These are phyloP conservation scores for Talaromyces nanjingensis DNA, from an alignment of 495 filamentous ascomycete species.

Conservation along the genomic window DNA sequence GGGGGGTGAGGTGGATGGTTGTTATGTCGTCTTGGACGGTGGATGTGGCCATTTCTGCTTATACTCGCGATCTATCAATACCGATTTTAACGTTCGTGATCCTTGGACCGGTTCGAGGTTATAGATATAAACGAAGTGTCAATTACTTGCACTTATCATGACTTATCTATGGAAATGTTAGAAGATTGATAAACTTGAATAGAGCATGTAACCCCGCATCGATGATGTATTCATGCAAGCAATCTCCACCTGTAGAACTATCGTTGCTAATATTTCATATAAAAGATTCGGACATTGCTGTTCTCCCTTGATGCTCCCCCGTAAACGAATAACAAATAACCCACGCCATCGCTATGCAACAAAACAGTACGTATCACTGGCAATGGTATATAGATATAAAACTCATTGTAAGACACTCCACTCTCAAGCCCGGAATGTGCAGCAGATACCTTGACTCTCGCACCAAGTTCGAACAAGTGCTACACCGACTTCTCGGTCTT, in stretches of 20 bases:
- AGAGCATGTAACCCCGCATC: background rate
- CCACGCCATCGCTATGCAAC: background rate
- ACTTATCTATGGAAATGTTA: background rate
- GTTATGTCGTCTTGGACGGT: constrained; percentile 10
- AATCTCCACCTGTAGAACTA: background rate
- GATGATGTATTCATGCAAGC: background rate
- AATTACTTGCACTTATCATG: background rate
- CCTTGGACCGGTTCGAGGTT: background rate
- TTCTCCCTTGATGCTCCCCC: background rate
- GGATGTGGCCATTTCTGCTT: constrained; percentile 4
- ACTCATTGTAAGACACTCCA: background rate
- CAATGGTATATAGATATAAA: background rate
- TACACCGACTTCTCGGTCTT: constrained; percentile 56
- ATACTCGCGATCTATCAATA: background rate
- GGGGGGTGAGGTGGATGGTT: constrained; percentile 13
- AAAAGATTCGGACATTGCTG: no score
- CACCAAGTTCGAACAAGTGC: constrained; percentile 76
- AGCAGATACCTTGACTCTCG: constrained; percentile 73
- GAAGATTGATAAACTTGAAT: background rate
- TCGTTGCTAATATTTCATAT: background rate
- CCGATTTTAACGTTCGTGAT: background rate
- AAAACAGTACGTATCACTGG: background rate
- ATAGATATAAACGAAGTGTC: background rate
- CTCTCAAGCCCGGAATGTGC: constrained; percentile 19
- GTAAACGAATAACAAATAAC: background rate